Base-by-base conservation (phyloP, 2,329 filamentous ascomycete species). In the Trichophyton schoenleinii region DNA sequence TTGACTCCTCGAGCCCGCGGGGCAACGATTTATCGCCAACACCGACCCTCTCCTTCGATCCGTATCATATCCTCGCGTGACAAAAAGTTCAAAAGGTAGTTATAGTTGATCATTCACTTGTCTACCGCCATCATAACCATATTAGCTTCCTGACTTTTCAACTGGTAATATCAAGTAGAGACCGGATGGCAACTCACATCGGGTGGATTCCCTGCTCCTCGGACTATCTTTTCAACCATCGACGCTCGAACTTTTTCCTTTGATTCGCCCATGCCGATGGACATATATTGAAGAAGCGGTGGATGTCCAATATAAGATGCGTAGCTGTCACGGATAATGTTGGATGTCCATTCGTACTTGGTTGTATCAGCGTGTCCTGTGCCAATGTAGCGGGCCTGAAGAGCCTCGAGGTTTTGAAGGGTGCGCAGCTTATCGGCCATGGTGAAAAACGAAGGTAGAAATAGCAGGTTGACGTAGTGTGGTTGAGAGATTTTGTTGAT, bases 401-500 rank as follows among this genome's bases (percentile, higher is more conserved):
- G 88, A 66, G 91, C 87, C 77, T 99, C 94, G 72, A 99, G 91
- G 75, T 99, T 94, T 77, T 99, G 94, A 69, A 96, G 89, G 8
- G 90, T 94, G 72, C 94, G 91, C 66, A 99, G 88, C 78, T 99
- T 99, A 79, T 99, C 94, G 75, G 94, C 94, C 94, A 79, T 78
- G 67, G 63, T 74, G 18, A 20, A n/a, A 31, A 41, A 2, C 2
- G 44, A 55, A 20, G 34, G 9, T 9, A 38, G 34, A 38, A 13
- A 38, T 38, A 9, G 8, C 34, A 11, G 9, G 28, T 13, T 38
- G 9, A 13, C 8, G 34, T 38, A 3, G 34, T 38, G 13, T 38
- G 8, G 34, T 38, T 9, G 34, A 3, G 34, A 38, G 34, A 38
- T 9, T 38, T 13, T 38, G 34, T 13, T 13, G 15, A 22, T 52